Conservation (phyloP, 1,139 yeast genomes). For the Blastobotrys capitulatus region DNA sequence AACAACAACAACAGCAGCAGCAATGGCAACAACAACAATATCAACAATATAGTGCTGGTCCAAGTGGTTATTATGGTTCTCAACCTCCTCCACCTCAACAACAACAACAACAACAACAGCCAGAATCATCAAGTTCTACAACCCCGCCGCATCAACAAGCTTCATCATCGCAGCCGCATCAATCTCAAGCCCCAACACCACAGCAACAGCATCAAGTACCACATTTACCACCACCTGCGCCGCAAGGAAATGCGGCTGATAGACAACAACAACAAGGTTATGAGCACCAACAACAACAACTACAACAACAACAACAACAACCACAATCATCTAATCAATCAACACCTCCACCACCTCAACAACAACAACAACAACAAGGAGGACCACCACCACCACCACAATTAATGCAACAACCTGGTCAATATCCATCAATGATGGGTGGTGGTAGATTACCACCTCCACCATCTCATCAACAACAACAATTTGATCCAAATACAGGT, state of each 20-base stretch:
- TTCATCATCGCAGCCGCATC: neutral
- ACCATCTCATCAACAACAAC: constrained; percentile 4
- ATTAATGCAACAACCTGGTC: constrained; percentile 1
- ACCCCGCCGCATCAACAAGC: neutral
- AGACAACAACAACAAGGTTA: neutral
- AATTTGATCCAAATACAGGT: neutral
- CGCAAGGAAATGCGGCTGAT: neutral
- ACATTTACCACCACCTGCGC: neutral
- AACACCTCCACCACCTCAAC: neutral
- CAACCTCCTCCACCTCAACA: neutral
- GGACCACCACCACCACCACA: constrained; percentile 4
- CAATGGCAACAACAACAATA: constrained; percentile 5
- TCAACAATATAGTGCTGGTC: neutral
- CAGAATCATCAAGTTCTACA: neutral
- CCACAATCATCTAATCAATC: neutral
- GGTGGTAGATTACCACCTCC: neutral
- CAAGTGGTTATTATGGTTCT: constrained; percentile 1
- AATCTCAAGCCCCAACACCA: neutral
- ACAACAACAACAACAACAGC: too few relatives aligned
- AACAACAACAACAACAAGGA: neutral
- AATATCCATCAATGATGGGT: neutral
- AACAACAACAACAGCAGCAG: constrained; percentile 6
- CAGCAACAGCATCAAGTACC: constrained; percentile 1
- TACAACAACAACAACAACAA: neutral
- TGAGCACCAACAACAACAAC: neutral